These are phyloP conservation scores for Byssothecium circinans DNA, from an alignment of 2,329 filamentous ascomycete species.

Conservation along the genomic window DNA sequence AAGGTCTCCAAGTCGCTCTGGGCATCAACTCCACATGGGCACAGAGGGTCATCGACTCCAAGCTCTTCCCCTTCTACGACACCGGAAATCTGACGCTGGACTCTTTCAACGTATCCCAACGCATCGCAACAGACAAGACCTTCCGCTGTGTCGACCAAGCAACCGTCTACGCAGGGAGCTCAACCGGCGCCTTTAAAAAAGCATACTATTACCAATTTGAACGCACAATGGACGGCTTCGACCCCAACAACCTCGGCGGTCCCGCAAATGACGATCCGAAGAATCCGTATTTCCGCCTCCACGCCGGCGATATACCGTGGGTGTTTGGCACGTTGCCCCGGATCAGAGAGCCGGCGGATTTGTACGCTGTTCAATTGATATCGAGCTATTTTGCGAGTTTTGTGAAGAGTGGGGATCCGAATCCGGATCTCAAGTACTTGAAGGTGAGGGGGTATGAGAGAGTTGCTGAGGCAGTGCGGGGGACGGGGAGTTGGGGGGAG, in stretches of 20 bases:
- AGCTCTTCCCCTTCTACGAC: conserved; percentile 55
- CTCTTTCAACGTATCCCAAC: conserved; percentile 58
- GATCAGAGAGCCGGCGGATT: conserved; percentile 55
- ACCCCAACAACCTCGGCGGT: conserved; percentile 57
- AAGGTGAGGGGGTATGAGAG: conserved; percentile 51
- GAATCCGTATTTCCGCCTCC: conserved; percentile 58
- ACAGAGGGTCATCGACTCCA: conserved; percentile 37
- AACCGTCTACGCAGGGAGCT: conserved; percentile 56
- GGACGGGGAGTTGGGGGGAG: conserved; percentile 39
- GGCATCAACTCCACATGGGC: conserved; percentile 49
- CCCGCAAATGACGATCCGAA: conserved; percentile 54
- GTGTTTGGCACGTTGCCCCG: conserved; percentile 57
- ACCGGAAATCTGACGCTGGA: conserved; percentile 57
- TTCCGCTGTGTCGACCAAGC: conserved; percentile 64
- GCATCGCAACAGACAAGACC: conserved; percentile 60
- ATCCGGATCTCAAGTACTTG: conserved; percentile 51
- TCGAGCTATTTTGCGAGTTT: conserved; percentile 56
- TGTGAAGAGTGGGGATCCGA: conserved; percentile 54
- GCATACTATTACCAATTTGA: conserved; percentile 65
- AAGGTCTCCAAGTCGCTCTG: conserved; percentile 51
- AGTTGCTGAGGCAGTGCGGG: conserved; percentile 44
- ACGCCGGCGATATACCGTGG: conserved; percentile 57
- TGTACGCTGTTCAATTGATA: conserved; percentile 50
- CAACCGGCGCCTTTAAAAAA: conserved; percentile 49
- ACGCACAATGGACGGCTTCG: conserved; percentile 56